phyloP scores from a whole-genome alignment of 2,329 filamentous ascomycete genomes.

The Rosellinia necatrix region DNA sequence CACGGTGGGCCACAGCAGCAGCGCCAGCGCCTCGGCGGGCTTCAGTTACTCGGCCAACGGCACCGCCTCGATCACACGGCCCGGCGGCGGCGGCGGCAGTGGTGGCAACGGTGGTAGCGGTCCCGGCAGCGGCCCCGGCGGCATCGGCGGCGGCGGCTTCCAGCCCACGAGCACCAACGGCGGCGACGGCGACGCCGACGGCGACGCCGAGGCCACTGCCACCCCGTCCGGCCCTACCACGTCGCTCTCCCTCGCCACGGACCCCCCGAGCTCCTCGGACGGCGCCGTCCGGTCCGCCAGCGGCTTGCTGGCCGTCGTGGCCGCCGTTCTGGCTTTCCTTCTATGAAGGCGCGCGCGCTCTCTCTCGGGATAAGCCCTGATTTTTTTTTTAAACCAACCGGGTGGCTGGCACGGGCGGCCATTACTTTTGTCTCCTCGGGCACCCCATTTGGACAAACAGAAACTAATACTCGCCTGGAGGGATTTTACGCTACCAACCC shows the following conservation, averaged over 20 bases:
- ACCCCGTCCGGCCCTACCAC: constrained; percentile 31
- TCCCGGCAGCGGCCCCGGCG: background rate
- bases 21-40: constrained; percentile 19
- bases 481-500: too few relatives aligned
- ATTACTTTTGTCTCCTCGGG: too few relatives aligned
- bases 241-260: constrained; percentile 25
- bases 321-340: constrained; percentile 25
- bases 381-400: too few relatives aligned
- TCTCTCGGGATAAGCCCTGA: background rate
- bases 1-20: constrained; percentile 4
- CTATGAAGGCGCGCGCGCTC: too few relatives aligned
- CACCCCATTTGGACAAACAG: too few relatives aligned
- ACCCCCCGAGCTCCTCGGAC: constrained; percentile 19
- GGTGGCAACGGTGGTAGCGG: background rate
- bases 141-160: background rate
- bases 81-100: background rate
- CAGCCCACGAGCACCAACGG: too few relatives aligned
- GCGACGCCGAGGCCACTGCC: constrained; percentile 12
- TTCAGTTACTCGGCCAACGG: constrained; percentile 29
- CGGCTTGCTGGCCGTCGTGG: constrained; percentile 30
- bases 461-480: too few relatives aligned
- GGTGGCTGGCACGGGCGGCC: too few relatives aligned
- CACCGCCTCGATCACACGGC: constrained; percentile 9
- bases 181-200: background rate
- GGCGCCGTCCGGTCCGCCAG: constrained; percentile 22